Conservation (phyloP, 1,284 basidiomycete species). For the Moesziomyces antarcticus region DNA sequence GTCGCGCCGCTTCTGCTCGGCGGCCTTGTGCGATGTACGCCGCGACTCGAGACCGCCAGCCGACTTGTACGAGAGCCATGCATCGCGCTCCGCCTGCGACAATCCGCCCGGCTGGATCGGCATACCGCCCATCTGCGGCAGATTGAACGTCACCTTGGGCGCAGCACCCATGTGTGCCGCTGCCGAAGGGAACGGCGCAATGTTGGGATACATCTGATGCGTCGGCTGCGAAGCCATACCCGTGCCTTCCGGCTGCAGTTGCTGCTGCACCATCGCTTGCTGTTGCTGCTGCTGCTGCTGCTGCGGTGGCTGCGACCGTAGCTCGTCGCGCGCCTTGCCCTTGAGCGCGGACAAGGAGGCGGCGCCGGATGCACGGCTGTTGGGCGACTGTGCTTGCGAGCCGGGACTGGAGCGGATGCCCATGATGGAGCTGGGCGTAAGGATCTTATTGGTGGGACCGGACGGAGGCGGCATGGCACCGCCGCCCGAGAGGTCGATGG, state of each 20-base stretch:
- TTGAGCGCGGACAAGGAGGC: slow-evolving; percentile 13
- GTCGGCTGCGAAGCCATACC: slow-evolving; percentile 14
- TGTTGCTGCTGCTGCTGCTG: slow-evolving; percentile 24
- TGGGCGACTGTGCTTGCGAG: slow-evolving; percentile 13
- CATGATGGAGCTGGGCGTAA: slow-evolving; percentile 65
- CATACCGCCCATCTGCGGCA: slow-evolving; percentile 31
- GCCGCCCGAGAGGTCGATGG: slow-evolving; percentile 54
- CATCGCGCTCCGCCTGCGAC: slow-evolving; percentile 49
- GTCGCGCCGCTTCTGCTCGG: slow-evolving; percentile 95
- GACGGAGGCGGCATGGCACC: slow-evolving; percentile 52
- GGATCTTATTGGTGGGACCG: slow-evolving; percentile 43
- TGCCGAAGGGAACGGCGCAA: slow-evolving; percentile 28
- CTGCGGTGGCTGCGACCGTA: slow-evolving; percentile 1
- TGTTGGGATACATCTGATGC: slow-evolving; percentile 24
- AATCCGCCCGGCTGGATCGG: slow-evolving; percentile 52
- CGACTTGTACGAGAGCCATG: slow-evolving; percentile 54
- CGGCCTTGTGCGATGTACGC: slow-evolving; percentile 93
- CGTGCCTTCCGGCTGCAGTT: slow-evolving; percentile 8
- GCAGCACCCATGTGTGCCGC: background rate
- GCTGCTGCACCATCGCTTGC: slow-evolving; percentile 24
- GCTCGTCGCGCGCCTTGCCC: slow-evolving; percentile 28
- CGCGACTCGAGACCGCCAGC: slow-evolving; percentile 70
- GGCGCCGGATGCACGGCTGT: slow-evolving; percentile 4
- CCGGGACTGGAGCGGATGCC: slow-evolving; percentile 49
- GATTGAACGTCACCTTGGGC: slow-evolving; percentile 47